Conservation (phyloP, 176 grass and related monocot species). For the Avena insularis region DNA sequence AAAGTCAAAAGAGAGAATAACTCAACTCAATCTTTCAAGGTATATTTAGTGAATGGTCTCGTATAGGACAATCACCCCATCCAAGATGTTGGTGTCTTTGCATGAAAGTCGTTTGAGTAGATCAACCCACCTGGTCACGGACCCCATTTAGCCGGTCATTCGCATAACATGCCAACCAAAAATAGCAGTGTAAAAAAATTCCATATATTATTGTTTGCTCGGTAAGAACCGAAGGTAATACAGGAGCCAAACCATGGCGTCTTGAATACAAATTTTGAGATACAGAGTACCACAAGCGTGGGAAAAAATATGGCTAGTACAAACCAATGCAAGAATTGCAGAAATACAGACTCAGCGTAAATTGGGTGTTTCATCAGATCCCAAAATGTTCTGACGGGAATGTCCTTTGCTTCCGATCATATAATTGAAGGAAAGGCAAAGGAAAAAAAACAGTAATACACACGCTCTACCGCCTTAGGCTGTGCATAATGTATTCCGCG, state of each 20-base stretch:
- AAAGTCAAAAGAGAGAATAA: too few relatives aligned
- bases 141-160: too few relatives aligned
- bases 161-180: too few relatives aligned
- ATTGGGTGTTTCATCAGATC: slow-evolving; percentile 30
- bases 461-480: slow-evolving; percentile 58
- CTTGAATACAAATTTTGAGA: slow-evolving; percentile 23
- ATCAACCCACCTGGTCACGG: too few relatives aligned
- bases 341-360: slow-evolving; percentile 25
- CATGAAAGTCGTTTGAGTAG: too few relatives aligned
- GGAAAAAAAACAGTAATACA: background rate
- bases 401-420: slow-evolving; percentile 4
- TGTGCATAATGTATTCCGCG: slow-evolving; percentile 79
- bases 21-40: too few relatives aligned
- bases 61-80: too few relatives aligned
- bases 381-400: background rate
- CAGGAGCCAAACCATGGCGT: slow-evolving; percentile 32
- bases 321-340: slow-evolving; percentile 3
- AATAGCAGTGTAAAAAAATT: background rate
- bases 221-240: slow-evolving; percentile 35
- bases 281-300: background rate
- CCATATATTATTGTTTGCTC: background rate
- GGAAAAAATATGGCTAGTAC: slow-evolving; percentile 33
- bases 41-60: too few relatives aligned
- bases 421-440: background rate
- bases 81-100: too few relatives aligned